Evolutionary conservation across 805 yeast genomes (phyloP).

Genomic region (Monosporozyma aerobia): DNA sequence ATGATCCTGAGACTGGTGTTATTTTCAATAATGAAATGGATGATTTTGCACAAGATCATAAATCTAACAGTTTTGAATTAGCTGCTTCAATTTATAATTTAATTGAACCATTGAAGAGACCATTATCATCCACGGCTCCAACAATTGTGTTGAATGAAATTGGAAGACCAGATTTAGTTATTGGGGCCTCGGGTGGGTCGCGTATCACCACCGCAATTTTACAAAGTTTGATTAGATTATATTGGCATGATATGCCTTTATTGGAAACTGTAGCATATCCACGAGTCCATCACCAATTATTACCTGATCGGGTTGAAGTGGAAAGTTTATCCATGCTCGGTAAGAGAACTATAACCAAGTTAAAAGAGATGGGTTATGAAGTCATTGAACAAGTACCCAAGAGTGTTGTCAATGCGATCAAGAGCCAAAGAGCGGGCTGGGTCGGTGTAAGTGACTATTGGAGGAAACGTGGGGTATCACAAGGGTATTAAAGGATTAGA

Average conservation of each 20-base stretch:
- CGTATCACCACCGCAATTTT: conserved; percentile 75
- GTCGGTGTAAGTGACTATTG: conserved; percentile 84
- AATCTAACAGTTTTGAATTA: conserved; percentile 67
- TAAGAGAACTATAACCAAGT: conserved; percentile 29
- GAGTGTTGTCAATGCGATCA: conserved; percentile 52
- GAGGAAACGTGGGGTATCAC: conserved; percentile 62
- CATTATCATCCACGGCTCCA: conserved; percentile 78
- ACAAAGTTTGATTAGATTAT: conserved; percentile 64
- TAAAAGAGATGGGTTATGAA: conserved; percentile 42
- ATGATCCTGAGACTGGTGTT: conserved; percentile 75
- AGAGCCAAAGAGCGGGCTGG: conserved; percentile 32
- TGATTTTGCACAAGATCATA: conserved; percentile 71
- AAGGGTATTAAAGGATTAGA: not conserved
- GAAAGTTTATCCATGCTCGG: conserved; percentile 44
- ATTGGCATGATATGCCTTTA: conserved; percentile 48
- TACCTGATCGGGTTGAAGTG: conserved; percentile 59
- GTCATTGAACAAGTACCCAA: conserved; percentile 36
- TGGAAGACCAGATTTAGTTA: conserved; percentile 49
- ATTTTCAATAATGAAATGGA: conserved; percentile 89
- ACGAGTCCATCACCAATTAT: conserved; percentile 78
- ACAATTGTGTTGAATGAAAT: conserved; percentile 46
- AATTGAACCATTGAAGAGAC: conserved; percentile 67
- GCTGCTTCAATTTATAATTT: conserved; percentile 75
- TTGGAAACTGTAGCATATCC: conserved; percentile 71
- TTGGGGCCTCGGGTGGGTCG: conserved; percentile 95